These are phyloP conservation scores for Rhodotorula sp. DNA, from an alignment of 1,284 basidiomycete species.

Conservation along the genomic window DNA sequence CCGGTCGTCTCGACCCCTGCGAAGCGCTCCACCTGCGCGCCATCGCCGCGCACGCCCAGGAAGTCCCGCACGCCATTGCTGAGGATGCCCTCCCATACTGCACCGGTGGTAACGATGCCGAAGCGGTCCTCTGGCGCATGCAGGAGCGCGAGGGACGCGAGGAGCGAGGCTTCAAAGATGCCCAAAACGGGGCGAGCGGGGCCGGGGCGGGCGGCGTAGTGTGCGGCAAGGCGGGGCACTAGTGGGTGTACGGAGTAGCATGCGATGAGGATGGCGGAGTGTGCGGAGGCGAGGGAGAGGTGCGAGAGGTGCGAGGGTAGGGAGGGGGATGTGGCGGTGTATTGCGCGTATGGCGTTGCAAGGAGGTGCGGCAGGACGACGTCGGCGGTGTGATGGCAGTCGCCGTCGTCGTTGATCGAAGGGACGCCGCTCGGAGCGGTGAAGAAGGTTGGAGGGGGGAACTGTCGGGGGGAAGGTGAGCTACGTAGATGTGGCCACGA, in stretches of 20 bases:
- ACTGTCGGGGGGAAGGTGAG: neutral
- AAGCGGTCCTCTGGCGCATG: constrained; percentile 44
- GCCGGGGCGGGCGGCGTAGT: constrained; percentile 22
- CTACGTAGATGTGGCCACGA: neutral
- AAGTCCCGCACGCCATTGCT: constrained; percentile 49
- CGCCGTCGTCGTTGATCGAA: constrained; percentile 55
- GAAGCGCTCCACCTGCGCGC: constrained; percentile 41
- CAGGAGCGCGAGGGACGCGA: constrained; percentile 48
- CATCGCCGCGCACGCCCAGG: constrained; percentile 40
- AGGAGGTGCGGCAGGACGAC: constrained; percentile 43
- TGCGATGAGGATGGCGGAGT: constrained; percentile 56
- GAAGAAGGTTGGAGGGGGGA: constrained; percentile 48
- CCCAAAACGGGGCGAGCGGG: constrained; percentile 51
- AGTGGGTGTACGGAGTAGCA: constrained; percentile 61
- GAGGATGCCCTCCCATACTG: constrained; percentile 57
- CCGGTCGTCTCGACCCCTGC: constrained; percentile 58
- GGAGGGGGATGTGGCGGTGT: neutral
- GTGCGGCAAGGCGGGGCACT: constrained; percentile 53
- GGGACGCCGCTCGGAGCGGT: constrained; percentile 55
- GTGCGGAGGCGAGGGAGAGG: constrained; percentile 25
- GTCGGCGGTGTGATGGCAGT: constrained; percentile 53
- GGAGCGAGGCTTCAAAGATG: constrained; percentile 59
- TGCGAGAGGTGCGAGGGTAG: neutral
- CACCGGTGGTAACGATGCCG: constrained; percentile 59
- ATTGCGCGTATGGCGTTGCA: neutral